phyloP scores from a whole-genome alignment of 768 basidiomycete species.

The Trametes villosa region DNA sequence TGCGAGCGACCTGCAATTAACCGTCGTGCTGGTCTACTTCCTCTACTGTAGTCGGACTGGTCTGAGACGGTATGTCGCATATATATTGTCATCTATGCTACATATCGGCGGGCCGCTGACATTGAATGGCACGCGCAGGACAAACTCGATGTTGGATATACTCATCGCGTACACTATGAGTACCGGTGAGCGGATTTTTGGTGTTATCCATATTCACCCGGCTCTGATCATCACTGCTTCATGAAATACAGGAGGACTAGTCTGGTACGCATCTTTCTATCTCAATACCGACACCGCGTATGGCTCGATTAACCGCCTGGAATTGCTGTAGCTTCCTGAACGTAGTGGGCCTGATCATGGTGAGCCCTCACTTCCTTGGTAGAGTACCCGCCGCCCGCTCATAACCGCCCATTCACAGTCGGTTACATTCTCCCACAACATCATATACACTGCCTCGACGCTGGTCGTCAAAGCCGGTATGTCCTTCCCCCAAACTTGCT shows the following conservation, averaged over 20 bases:
- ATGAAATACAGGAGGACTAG: background rate
- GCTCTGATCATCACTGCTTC: background rate
- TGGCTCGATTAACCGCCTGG: background rate
- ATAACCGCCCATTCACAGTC: background rate
- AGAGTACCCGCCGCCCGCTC: background rate
- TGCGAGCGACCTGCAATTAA: background rate
- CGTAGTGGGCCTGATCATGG: background rate
- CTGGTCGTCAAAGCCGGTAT: conserved; percentile 2
- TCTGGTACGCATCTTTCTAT: background rate
- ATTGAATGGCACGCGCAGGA: background rate
- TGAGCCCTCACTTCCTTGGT: background rate
- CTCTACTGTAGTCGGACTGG: background rate
- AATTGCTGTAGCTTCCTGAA: background rate
- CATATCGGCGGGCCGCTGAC: too few species aligned
- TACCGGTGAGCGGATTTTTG: background rate
- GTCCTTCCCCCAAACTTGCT: background rate
- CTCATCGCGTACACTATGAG: background rate
- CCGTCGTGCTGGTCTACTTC: background rate
- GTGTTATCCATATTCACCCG: background rate
- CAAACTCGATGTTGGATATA: background rate
- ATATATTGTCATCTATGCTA: background rate
- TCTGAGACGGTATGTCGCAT: background rate
- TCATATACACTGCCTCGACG: background rate
- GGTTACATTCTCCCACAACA: background rate
- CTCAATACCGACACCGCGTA: background rate